Conservation (phyloP, 2,329 filamentous ascomycete genomes). For the Colletotrichum sp. region DNA sequence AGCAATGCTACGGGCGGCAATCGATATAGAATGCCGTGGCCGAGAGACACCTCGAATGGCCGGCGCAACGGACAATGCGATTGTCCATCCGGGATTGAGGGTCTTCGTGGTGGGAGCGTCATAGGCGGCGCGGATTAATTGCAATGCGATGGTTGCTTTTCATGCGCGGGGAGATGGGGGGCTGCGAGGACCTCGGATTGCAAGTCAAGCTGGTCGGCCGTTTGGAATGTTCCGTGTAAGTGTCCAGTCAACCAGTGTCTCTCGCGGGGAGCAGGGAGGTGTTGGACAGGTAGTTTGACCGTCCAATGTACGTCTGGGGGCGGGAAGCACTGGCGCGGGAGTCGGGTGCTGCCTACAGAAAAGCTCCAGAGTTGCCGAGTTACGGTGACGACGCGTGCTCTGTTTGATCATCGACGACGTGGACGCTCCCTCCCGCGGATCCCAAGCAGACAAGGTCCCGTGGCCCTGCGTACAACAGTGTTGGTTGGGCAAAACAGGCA, state of each 20-base stretch:
- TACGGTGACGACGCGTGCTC: not conserved
- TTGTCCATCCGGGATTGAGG: not conserved
- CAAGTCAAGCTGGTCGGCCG: not conserved
- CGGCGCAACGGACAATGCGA: not conserved
- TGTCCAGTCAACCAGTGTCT: not conserved
- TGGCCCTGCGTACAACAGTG: not conserved
- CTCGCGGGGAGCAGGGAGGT: not conserved
- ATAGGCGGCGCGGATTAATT: not conserved
- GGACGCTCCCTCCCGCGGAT: not conserved
- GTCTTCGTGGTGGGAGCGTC: not conserved
- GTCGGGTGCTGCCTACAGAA: not conserved
- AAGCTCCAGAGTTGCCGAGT: not conserved
- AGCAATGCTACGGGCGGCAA: not conserved
- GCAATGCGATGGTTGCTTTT: not conserved
- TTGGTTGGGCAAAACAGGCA: not conserved
- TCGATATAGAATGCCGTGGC: not conserved
- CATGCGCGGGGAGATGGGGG: not conserved
- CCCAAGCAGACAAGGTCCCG: not conserved
- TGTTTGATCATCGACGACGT: not conserved
- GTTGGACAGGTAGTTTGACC: not conserved
- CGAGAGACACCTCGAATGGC: not conserved
- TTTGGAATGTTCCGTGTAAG: not conserved
- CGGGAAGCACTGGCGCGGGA: not conserved
- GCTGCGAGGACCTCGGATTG: not conserved
- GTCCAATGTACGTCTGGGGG: conserved; percentile 4